A percentile compares a stretch with the other conserved stretches of the same genome.
Evolutionary conservation across 2,329 filamentous ascomycete species (phyloP).

Genomic region (Monosporascus sp.): DNA sequence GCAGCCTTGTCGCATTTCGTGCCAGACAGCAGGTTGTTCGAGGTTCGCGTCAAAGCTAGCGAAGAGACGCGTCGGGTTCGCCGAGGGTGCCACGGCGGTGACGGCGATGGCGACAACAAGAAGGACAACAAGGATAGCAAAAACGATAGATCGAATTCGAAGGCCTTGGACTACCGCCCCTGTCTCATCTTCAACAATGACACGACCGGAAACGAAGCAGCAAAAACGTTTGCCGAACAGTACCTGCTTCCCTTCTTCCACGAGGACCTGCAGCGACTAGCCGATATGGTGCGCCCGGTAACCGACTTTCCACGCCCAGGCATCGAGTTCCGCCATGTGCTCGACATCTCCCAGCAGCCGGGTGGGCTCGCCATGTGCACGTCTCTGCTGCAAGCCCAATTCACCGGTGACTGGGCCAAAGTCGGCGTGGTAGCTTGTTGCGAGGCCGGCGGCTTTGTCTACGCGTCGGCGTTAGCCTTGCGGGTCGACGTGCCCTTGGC

Average conservation of each 20-base stretch:
- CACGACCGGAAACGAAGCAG: conserved; percentile 31
- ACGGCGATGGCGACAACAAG: conserved; percentile 6
- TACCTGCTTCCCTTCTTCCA: conserved; percentile 41
- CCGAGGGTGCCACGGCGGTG: conserved; percentile 20
- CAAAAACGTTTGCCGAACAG: conserved; percentile 34
- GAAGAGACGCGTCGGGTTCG: conserved; percentile 31
- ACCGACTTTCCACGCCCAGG: conserved; percentile 45
- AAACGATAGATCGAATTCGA: conserved; percentile 15
- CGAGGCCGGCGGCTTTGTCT: conserved; percentile 54
- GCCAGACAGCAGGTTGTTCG: conserved; percentile 45
- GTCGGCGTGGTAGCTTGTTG: conserved; percentile 44
- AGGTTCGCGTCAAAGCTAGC: conserved; percentile 43
- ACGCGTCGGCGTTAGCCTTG: conserved; percentile 44
- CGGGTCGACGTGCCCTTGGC: conserved; percentile 37
- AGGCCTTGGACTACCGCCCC: conserved; percentile 29
- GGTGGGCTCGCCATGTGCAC: conserved; percentile 47
- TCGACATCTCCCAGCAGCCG: conserved; percentile 47
- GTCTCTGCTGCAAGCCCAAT: conserved; percentile 42
- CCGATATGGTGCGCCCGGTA: conserved; percentile 42
- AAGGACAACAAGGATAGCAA: conserved; percentile 13
- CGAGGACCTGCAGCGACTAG: conserved; percentile 39
- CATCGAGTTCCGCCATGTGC: conserved; percentile 54
- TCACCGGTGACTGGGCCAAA: conserved; percentile 40
- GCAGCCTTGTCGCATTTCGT: conserved; percentile 49
- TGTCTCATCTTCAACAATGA: conserved; percentile 49